Base-by-base conservation (phyloP, 2,329 filamentous ascomycete species). In the Fonsecaea nubica region DNA sequence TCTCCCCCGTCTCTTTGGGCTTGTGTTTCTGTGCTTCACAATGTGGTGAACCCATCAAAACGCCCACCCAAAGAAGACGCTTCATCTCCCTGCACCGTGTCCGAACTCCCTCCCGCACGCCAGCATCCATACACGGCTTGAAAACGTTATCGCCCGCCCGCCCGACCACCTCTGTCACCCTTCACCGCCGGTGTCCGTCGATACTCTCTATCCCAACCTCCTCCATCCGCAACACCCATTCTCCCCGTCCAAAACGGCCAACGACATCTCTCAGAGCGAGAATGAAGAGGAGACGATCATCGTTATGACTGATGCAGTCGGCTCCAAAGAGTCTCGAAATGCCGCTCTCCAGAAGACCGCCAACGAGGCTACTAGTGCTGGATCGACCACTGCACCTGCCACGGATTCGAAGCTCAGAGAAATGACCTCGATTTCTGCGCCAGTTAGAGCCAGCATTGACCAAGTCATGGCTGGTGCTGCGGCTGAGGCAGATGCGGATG, bases 401-500 rank as follows among this genome's bases (percentile, higher is more conserved):
- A 61, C 53, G 15, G 18, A 35, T 13, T n/a, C 64, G 45, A 62
- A 67, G 33, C 13, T 35, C 8, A 55, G 63, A 57, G 63, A 63
- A 45, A 62, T 62, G 56, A 40, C 30, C n/a, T 57, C 60, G 25
- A 48, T 65, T 13, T 2, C 42, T 33, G 48, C 61, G 45, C 25
- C 58, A 13, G 56, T 6, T 13, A 45, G 32, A 13, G n/a, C 25
- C 15, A 33, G 5, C 53, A 58, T 33, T 38, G 62, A 65, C 52
- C 52, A 77, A 73, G 69, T 58, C 75, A 80, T 70, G 78, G n/a
- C 60, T 48, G 65, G 50, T 42, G 52, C 36, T 53, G 40, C 52
- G 42, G 64, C 48, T 30, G 65, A 63, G 30, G 62, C 62, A 53
- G 66, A 77, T 53, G 75, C 71, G 56, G 76, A 81, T 63, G 78